Base-by-base conservation (phyloP, 2,329 filamentous ascomycete genomes). In the Xylariaceae sp. region DNA sequence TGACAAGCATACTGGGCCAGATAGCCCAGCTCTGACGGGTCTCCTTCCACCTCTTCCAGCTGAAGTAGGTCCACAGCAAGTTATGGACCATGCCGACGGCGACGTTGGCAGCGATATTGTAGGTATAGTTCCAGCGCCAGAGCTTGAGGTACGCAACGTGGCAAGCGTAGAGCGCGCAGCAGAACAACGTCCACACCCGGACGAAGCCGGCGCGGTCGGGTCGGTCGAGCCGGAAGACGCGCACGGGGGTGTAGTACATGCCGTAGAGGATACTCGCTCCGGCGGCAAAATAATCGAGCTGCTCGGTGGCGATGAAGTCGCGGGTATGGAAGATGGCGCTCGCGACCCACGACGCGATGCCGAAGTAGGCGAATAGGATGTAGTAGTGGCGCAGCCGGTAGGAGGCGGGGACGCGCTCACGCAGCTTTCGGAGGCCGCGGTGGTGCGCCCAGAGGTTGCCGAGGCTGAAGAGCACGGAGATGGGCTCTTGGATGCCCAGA, bases 101-200 rank as follows among this genome's bases (percentile, higher is more conserved):
- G 17, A 98, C 87, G 60, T 97, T 98, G 41, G 91, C 93, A 2
- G 86, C 82, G 90, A 98, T 97, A 65, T 98, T 98, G 71, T 98
- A 98, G 5, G 85, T 86, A 65, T 98, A 98, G 67, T 97, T 87
- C 87, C 93, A 98, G 16, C 76, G 74, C 74, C 91, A 88, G 56
- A 89, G 80, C 61, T 85, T 88, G 44, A 98, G 75, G 65, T 95
- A 98, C 37, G 73, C 77, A 38, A 96, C 82, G 64, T 98, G 93
- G 44, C 78, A 71, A 21, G 75, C 61, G 66, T 95, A 98, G 42
- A 95, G 68, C 12, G 69, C 53, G 21, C 80, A 64, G 64, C 93
- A 98, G 6, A 88, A 55, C 11, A 75, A 60, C 1, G 88, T 91
- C 92, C 91, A 97, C 19, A 80, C 62, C 37, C 86, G 75, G 44